Conservation (phyloP, 1,139 yeast species). For the Diutina catenulata region DNA sequence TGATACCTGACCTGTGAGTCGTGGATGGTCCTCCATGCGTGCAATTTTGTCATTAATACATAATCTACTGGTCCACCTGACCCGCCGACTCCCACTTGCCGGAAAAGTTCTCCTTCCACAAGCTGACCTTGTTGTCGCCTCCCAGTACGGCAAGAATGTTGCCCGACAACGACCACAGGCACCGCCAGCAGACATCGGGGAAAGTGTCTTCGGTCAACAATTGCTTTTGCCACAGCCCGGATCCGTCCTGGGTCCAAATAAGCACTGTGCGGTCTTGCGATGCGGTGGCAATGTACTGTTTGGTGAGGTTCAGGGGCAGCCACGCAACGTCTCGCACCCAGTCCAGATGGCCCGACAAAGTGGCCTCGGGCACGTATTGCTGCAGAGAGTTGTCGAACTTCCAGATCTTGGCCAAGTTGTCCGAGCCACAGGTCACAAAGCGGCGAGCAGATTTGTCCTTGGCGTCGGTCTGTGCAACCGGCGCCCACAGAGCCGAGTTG, state of each 20-base stretch:
- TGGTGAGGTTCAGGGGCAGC: constrained; percentile 85
- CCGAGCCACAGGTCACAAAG: constrained; percentile 92
- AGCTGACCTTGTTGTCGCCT: constrained; percentile 89
- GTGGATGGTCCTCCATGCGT: no score
- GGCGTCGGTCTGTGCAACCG: constrained; percentile 33
- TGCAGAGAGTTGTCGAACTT: constrained; percentile 43
- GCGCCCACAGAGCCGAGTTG: constrained; percentile 95
- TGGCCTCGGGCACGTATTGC: constrained; percentile 62
- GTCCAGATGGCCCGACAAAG: constrained; percentile 82
- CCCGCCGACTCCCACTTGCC: constrained; percentile 98
- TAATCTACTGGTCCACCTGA: constrained; percentile 75
- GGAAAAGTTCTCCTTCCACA: constrained; percentile 91
- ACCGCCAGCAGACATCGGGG: constrained; percentile 98
- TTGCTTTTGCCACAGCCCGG: constrained; percentile 73
- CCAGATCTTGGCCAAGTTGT: constrained; percentile 91
- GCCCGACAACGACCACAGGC: constrained; percentile 94
- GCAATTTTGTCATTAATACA: no score
- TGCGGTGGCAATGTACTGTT: constrained; percentile 93
- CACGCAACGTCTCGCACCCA: constrained; percentile 99
- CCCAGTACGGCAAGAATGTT: constrained; percentile 92
- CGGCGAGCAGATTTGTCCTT: constrained; percentile 33
- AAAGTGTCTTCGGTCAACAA: constrained; percentile 67
- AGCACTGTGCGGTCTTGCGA: constrained; percentile 93
- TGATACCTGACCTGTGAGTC: no score
- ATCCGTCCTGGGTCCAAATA: constrained; percentile 76